Evolutionary conservation across 106 monocot genomes (phyloP).

Genomic region (Platanthera zijinensis): DNA sequence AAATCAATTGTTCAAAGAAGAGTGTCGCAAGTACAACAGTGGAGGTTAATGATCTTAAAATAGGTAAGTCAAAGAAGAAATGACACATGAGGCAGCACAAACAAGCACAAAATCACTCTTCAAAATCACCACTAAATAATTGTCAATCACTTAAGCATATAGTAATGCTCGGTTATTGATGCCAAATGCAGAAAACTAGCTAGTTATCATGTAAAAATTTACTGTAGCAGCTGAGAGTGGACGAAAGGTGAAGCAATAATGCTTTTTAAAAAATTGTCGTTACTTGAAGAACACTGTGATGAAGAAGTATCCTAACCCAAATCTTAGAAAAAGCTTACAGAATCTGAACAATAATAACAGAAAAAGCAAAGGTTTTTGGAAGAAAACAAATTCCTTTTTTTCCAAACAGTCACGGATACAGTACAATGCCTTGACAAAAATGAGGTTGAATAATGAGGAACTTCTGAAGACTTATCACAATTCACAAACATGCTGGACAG

Average conservation of each 20-base stretch:
- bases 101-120: neutral
- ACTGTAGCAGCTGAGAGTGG: neutral
- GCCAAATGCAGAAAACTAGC: neutral
- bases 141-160: neutral
- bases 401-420: neutral
- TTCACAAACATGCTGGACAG: neutral
- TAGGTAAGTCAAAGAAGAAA: too few relatives aligned
- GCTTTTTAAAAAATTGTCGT: neutral
- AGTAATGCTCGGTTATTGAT: neutral
- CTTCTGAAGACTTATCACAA: neutral
- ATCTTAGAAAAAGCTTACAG: neutral
- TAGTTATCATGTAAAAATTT: neutral
- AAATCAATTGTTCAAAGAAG: too few relatives aligned
- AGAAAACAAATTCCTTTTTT: neutral
- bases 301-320: neutral
- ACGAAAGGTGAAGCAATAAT: neutral
- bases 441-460: neutral
- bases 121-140: too few relatives aligned
- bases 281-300: neutral
- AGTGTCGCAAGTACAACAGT: too few relatives aligned
- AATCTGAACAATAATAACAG: neutral
- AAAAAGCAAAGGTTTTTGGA: neutral
- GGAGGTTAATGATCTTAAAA: too few relatives aligned
- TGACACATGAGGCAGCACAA: too few relatives aligned
- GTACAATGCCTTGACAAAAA: neutral